phyloP scores from a whole-genome alignment of 2,329 filamentous ascomycete genomes.

The Colletotrichum karsti region DNA sequence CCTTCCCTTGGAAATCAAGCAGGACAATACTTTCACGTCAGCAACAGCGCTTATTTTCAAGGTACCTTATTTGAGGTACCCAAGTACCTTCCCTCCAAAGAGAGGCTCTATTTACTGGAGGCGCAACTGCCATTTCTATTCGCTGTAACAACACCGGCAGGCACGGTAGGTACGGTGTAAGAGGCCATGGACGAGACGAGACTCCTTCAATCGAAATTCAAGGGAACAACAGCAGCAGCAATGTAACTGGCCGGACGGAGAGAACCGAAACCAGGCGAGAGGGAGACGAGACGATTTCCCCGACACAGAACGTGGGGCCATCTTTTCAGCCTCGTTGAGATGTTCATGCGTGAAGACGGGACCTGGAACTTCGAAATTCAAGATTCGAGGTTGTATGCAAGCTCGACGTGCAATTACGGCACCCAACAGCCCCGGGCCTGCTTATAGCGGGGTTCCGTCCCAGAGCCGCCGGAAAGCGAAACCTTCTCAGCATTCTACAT shows the following conservation, averaged over 20 bases:
- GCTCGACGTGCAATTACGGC: no score
- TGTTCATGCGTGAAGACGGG: slow-evolving; percentile 22
- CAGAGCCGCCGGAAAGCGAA: slow-evolving; percentile 4
- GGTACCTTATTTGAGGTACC: no score
- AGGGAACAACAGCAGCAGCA: background rate
- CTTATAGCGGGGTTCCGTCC: background rate
- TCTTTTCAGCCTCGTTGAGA: background rate
- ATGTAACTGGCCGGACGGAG: background rate
- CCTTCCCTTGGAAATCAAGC: no score
- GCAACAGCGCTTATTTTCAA: no score
- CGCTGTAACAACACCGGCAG: no score
- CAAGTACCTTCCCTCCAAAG: no score
- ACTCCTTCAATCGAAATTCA: background rate
- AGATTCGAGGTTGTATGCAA: no score
- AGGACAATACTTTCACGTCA: no score
- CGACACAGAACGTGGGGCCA: slow-evolving; percentile 3
- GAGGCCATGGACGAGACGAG: background rate
- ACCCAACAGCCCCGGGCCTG: no score
- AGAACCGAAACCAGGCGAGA: slow-evolving; percentile 4
- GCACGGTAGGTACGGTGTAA: background rate
- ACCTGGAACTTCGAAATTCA: background rate
- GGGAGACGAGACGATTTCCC: slow-evolving; percentile 23
- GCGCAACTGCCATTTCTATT: no score
- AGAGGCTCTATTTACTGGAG: no score
- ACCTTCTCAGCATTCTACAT: background rate